phyloP scores from a whole-genome alignment of 495 filamentous ascomycete genomes.

The Penicillium salamii region DNA sequence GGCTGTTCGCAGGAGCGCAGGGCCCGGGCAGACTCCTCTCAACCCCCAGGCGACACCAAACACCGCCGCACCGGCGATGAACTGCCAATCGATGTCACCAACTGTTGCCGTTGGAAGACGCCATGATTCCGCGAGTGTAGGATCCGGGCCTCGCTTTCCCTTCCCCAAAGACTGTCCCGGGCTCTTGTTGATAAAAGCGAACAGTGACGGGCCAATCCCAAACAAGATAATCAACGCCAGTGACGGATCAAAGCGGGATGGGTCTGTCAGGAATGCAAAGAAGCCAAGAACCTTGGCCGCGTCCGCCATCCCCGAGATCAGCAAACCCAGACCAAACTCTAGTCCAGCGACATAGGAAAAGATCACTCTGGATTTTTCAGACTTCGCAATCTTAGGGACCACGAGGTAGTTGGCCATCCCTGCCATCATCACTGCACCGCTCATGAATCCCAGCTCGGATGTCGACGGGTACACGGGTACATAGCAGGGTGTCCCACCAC shows the following conservation, averaged over 20 bases:
- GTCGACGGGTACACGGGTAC: constrained; percentile 42
- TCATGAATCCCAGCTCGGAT: constrained; percentile 35
- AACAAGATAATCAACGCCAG: constrained; percentile 50
- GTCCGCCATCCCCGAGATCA: constrained; percentile 54
- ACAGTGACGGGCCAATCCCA: constrained; percentile 45
- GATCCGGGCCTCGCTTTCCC: constrained; percentile 19
- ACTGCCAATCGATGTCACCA: constrained; percentile 52
- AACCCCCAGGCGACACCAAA: constrained; percentile 59
- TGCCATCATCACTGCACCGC: constrained; percentile 26
- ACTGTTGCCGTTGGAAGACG: constrained; percentile 43
- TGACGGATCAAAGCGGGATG: constrained; percentile 51
- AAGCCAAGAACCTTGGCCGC: constrained; percentile 54
- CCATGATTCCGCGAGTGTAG: constrained; percentile 45
- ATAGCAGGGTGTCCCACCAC: constrained; percentile 46
- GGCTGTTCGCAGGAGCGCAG: constrained; percentile 46
- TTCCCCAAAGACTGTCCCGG: constrained; percentile 27
- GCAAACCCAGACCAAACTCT: constrained; percentile 53
- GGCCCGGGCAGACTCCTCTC: constrained; percentile 55
- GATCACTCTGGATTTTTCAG: constrained; percentile 23
- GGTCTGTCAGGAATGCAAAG: constrained; percentile 45
- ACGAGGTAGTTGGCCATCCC: constrained; percentile 33
- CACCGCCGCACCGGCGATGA: constrained; percentile 46
- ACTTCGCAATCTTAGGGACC: constrained; percentile 25
- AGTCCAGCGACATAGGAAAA: constrained; percentile 46
- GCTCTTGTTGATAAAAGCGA: constrained; percentile 29